Percentiles rank a stretch among this genome's conserved stretches.
Evolutionary conservation across 345 rosid genomes (phyloP).

Genomic region (Aquilaria malaccensis): DNA sequence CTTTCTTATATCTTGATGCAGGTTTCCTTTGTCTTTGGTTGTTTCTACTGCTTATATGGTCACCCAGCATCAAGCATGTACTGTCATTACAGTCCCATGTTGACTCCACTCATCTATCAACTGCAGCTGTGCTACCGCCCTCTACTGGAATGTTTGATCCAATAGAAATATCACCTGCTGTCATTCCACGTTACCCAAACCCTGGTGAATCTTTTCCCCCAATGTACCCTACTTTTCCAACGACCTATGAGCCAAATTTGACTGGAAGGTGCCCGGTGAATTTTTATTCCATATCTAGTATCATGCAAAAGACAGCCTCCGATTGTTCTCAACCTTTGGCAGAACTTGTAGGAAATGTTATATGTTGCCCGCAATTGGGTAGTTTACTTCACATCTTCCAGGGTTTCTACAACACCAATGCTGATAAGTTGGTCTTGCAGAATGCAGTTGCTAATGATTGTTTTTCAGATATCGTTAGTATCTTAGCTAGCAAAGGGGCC

Average conservation of each 20-base stretch:
- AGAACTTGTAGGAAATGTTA: conserved; percentile 76
- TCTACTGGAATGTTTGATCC: conserved; percentile 67
- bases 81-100: conserved; percentile 28
- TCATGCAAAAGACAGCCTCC: conserved; percentile 64
- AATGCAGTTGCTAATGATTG: conserved; percentile 76
- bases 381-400: conserved; percentile 80
- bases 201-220: conserved; percentile 64
- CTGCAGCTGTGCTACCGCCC: conserved; percentile 62
- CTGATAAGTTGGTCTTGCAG: conserved; percentile 70
- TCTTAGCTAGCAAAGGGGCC: conserved; percentile 82
- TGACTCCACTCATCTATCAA: conserved; percentile 39
- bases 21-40: conserved; percentile 49
- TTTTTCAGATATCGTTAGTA: conserved; percentile 89
- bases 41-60: conserved; percentile 56
- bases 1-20: conserved; percentile 31
- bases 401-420: conserved; percentile 47
- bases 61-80: conserved; percentile 64
- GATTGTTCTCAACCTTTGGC: conserved; percentile 85
- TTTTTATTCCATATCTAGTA: conserved; percentile 57
- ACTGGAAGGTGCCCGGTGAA: conserved; percentile 88
- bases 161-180: conserved; percentile 83
- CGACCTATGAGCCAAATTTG: conserved; percentile 70
- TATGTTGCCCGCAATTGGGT: conserved; percentile 91
- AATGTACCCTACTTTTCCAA: conserved; percentile 78
- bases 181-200: conserved; percentile 54